A percentile compares a stretch with the other conserved stretches of the same genome.
Conservation (phyloP, 768 basidiomycete genomes). For the Termitomyces sp. region DNA sequence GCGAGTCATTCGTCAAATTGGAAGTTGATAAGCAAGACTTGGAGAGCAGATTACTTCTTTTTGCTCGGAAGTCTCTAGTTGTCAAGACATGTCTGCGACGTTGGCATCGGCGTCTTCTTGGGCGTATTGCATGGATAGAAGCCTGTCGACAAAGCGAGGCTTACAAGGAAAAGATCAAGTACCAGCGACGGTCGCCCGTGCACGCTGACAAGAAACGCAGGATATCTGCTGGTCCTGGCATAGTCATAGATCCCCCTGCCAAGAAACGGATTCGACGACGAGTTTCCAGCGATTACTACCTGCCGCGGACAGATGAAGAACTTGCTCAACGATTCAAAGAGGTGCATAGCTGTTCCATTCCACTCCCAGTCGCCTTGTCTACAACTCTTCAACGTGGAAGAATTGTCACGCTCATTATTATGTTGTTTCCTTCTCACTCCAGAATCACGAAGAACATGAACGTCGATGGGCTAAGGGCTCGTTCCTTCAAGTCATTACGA, state of each 20-base stretch:
- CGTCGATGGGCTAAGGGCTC: conserved; percentile 72
- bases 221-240: conserved; percentile 18
- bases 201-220: conserved; percentile 28
- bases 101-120: conserved; percentile 42
- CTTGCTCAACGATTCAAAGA: conserved; percentile 62
- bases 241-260: conserved; percentile 17
- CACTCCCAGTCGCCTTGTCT: conserved; percentile 7
- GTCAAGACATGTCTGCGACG: conserved; percentile 35
- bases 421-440: conserved; percentile 11
- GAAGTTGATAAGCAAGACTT: conserved; percentile 28
- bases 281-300: conserved; percentile 38
- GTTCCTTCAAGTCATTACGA: conserved; percentile 47
- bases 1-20: conserved; percentile 19
- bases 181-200: conserved; percentile 12
- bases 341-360: conserved; percentile 35
- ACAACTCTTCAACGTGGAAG: conserved; percentile 10
- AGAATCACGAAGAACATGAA: conserved; percentile 72
- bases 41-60: conserved; percentile 34
- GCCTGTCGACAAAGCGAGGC: conserved; percentile 55
- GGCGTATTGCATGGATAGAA: conserved; percentile 51
- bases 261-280: conserved; percentile 37
- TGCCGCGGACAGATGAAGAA: conserved; percentile 58
- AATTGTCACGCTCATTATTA: conserved; percentile 14
- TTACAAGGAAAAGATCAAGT: conserved; percentile 48
- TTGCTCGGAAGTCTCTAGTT: conserved; percentile 31